Percentiles rank a stretch among this genome's conserved stretches.
phyloP scores from a whole-genome alignment of 2,329 filamentous ascomycete genomes.

The Botryotinia globosa region DNA sequence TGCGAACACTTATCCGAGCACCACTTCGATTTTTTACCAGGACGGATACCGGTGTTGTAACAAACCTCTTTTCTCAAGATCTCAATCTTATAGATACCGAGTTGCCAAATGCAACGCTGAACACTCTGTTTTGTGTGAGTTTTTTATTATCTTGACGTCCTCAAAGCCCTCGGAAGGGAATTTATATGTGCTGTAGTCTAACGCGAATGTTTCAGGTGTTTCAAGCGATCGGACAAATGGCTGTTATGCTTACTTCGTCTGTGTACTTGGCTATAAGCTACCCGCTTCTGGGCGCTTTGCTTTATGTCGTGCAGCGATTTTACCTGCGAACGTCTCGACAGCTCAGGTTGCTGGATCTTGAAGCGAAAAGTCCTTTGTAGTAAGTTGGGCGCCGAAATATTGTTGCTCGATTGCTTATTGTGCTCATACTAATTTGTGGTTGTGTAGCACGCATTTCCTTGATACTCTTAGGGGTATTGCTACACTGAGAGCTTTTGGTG shows the following conservation, averaged over 20 bases:
- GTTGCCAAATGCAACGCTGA: constrained; percentile 25
- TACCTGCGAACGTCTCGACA: constrained; percentile 49
- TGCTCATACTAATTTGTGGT: not conserved
- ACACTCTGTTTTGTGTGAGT: constrained; percentile 18
- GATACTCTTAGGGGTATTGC: constrained; percentile 46
- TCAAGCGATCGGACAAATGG: constrained; percentile 6
- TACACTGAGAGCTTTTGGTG: constrained; percentile 48
- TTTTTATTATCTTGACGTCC: not conserved
- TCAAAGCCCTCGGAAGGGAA: not conserved
- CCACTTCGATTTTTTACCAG: constrained; percentile 26
- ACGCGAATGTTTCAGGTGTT: not conserved
- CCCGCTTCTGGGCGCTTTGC: constrained; percentile 19
- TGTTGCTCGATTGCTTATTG: not conserved
- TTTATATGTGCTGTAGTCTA: not conserved
- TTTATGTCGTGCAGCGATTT: constrained; percentile 40
- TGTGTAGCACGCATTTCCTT: constrained; percentile 41
- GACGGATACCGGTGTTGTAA: constrained; percentile 25
- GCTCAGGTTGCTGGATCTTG: constrained; percentile 47
- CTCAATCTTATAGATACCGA: constrained; percentile 34
- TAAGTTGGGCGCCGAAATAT: not conserved
- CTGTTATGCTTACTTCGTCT: constrained; percentile 19
- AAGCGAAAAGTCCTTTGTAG: constrained; percentile 45
- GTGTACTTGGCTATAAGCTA: constrained; percentile 19
- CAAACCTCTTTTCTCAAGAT: constrained; percentile 33
- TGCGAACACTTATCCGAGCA: constrained; percentile 27